phyloP scores from a whole-genome alignment of 108 stramenopile species.

The Ochromonas danica region DNA sequence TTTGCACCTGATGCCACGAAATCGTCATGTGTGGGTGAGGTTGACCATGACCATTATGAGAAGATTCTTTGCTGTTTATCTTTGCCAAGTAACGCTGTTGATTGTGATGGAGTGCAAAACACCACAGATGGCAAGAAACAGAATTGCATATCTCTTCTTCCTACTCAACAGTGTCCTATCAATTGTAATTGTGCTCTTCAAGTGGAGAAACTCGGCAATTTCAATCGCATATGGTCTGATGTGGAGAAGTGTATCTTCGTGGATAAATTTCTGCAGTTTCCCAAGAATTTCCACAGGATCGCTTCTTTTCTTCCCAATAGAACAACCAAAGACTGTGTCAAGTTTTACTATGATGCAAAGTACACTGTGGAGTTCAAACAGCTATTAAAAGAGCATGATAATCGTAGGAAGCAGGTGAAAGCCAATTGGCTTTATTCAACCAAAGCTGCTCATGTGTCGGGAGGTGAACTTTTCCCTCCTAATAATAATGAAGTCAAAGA shows the following conservation, averaged over 20 bases:
- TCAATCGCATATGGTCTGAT: slow-evolving; percentile 75
- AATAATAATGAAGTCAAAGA: background rate
- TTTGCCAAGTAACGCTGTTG: background rate
- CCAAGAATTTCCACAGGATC: slow-evolving; percentile 91
- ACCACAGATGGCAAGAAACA: slow-evolving; percentile 25
- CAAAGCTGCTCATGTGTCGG: background rate
- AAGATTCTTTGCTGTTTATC: background rate
- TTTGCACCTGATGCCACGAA: too few species aligned
- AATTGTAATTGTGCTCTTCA: slow-evolving; percentile 47
- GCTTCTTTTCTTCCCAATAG: slow-evolving; percentile 84
- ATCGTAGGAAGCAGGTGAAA: background rate
- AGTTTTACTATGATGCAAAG: slow-evolving; percentile 86
- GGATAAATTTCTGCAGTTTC: slow-evolving; percentile 90
- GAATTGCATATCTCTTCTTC: background rate
- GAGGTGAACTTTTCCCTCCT: background rate
- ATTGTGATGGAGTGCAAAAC: background rate
- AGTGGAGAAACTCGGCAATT: slow-evolving; percentile 36
- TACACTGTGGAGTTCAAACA: slow-evolving; percentile 48
- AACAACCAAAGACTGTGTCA: slow-evolving; percentile 77
- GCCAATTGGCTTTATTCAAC: background rate
- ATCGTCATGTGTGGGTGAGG: background rate
- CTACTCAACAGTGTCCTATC: background rate
- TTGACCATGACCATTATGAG: background rate
- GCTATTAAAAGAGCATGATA: slow-evolving; percentile 43
- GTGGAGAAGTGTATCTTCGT: slow-evolving; percentile 96